Evolutionary conservation across 208 protist species (phyloP).

Genomic region (Leishmania guyanensis): DNA sequence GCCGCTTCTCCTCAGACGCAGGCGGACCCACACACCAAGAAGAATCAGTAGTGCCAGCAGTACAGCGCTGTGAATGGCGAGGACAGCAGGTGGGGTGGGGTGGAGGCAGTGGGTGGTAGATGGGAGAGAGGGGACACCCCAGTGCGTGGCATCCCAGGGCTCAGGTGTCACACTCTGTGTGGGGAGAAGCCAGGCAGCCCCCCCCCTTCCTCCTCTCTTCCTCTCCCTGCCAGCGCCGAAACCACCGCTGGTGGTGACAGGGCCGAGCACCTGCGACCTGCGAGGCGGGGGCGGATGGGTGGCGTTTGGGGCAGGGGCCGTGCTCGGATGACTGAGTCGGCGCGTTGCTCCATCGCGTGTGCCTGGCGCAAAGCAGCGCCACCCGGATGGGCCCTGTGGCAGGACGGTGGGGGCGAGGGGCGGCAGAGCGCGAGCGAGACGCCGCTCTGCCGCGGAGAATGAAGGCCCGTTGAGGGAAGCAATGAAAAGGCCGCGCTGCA

Average conservation of each 20-base stretch:
- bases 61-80: background rate
- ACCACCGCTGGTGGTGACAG: background rate
- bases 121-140: too few species aligned
- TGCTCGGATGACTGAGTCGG: background rate
- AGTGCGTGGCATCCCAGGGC: too few species aligned
- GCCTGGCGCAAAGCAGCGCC: too few species aligned
- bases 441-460: too few species aligned
- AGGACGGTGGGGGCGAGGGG: too few species aligned
- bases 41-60: slow-evolving; percentile 12
- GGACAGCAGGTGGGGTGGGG: background rate
- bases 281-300: too few species aligned
- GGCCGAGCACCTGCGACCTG: too few species aligned
- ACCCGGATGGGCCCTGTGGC: background rate
- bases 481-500: background rate
- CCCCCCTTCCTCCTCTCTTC: background rate
- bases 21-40: slow-evolving; percentile 17
- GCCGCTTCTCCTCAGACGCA: background rate
- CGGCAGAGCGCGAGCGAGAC: too few species aligned
- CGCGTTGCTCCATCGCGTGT: background rate
- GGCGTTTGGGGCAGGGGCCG: too few species aligned
- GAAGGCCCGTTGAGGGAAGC: too few species aligned
- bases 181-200: too few species aligned
- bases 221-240: background rate
- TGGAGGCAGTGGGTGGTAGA: background rate
- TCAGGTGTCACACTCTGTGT: too few species aligned